Percentiles rank a stretch among this genome's conserved stretches.
phyloP scores from a whole-genome alignment of 805 yeast species.

The Candida namnaoensis region DNA sequence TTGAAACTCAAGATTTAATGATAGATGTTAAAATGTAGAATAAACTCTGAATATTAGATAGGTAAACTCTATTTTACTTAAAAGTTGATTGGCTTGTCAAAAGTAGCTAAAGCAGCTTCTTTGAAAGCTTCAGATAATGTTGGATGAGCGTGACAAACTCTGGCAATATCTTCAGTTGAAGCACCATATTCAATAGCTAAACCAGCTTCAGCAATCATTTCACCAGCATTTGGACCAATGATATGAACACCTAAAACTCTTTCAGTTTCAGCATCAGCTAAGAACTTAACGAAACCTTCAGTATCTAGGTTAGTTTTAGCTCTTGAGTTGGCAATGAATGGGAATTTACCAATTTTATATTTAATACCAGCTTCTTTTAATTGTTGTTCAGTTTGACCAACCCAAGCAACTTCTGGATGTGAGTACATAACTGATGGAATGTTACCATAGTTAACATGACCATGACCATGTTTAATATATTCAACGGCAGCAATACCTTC shows the following conservation, averaged over 20 bases:
- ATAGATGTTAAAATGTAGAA: too few relatives aligned
- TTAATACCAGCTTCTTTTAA: slow-evolving; percentile 86
- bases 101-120: slow-evolving; percentile 93
- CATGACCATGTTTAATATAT: slow-evolving; percentile 86
- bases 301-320: slow-evolving; percentile 97
- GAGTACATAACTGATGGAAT: slow-evolving; percentile 99
- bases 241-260: slow-evolving; percentile 95
- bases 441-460: slow-evolving; percentile 96
- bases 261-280: slow-evolving; percentile 96
- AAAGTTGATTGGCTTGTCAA: slow-evolving; percentile 85
- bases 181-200: slow-evolving; percentile 99
- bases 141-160: slow-evolving; percentile 99
- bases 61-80: slow-evolving; percentile 19
- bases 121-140: slow-evolving; percentile 96
- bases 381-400: slow-evolving; percentile 92
- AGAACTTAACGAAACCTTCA: slow-evolving; percentile 93
- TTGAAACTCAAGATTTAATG: too few relatives aligned
- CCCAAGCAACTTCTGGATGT: slow-evolving; percentile 99
- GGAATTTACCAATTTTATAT: slow-evolving; percentile 95
- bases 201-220: slow-evolving; percentile 98
- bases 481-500: slow-evolving; percentile 99
- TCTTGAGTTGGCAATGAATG: slow-evolving; percentile 97
- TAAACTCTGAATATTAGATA: too few relatives aligned
- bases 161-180: slow-evolving; percentile 92
- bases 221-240: slow-evolving; percentile 98